These are phyloP conservation scores for Saxispiralis lemnorum DNA, from an alignment of 495 filamentous ascomycete species.

Conservation along the genomic window DNA sequence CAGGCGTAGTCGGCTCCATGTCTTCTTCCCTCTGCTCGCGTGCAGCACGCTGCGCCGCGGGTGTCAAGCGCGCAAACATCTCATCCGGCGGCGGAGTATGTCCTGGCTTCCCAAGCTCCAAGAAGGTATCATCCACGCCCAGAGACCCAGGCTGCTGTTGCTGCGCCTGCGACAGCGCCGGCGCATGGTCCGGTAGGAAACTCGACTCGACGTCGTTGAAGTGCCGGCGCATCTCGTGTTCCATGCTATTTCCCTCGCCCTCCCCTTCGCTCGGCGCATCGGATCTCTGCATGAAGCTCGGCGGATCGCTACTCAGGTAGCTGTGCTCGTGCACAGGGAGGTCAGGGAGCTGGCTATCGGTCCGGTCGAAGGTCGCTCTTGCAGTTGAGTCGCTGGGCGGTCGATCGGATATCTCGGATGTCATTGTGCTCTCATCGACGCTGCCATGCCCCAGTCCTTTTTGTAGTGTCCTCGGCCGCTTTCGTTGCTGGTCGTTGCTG, in stretches of 20 bases:
- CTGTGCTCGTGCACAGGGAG: conserved; percentile 11
- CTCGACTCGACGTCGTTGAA: conserved; percentile 80
- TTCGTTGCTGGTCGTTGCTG: too few relatives aligned
- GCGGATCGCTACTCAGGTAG: conserved; percentile 5
- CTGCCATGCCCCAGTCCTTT: too few relatives aligned
- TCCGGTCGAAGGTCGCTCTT: conserved; percentile 4
- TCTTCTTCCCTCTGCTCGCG: conserved; percentile 1
- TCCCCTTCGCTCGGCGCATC: conserved; percentile 15
- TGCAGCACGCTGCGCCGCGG: too few relatives aligned
- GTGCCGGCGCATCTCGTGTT: conserved; percentile 45
- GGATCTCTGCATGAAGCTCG: neutral
- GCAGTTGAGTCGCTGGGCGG: neutral
- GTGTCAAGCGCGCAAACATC: conserved; percentile 5
- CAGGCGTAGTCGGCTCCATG: conserved; percentile 23
- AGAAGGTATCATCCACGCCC: conserved; percentile 44
- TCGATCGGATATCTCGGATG: too few relatives aligned
- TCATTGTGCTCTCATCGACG: neutral
- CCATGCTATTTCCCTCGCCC: conserved; percentile 34
- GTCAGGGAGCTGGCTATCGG: conserved; percentile 9
- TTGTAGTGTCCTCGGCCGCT: too few relatives aligned
- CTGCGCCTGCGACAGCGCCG: conserved; percentile 12
- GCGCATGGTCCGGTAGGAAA: conserved; percentile 45
- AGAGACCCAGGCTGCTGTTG: conserved; percentile 19
- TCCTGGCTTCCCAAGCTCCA: conserved; percentile 33
- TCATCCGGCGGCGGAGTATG: conserved; percentile 13